Evolutionary conservation across 208 protist genomes (phyloP).

Genomic region (Angomonas ambiguus): DNA sequence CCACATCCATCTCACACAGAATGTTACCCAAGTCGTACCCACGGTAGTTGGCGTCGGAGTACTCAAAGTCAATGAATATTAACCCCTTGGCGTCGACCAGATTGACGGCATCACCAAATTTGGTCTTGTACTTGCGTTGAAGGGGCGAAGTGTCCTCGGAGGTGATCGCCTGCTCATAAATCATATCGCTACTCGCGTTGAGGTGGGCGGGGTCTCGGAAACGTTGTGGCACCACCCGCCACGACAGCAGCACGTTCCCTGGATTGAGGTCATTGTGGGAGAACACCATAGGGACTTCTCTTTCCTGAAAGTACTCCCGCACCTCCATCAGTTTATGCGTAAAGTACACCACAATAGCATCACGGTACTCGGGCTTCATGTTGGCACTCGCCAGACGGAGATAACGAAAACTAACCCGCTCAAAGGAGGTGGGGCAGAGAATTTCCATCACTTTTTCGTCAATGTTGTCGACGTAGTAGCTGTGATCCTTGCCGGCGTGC

Average conservation of each 20-base stretch:
- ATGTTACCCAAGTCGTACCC: conserved; percentile 83
- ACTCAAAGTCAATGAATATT: conserved; percentile 86
- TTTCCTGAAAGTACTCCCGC: conserved; percentile 32
- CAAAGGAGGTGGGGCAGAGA: conserved; percentile 69
- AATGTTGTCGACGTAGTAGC: conserved; percentile 35
- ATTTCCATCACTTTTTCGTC: conserved; percentile 66
- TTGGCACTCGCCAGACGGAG: conserved; percentile 54
- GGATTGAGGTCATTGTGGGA: conserved; percentile 87
- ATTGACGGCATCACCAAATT: conserved; percentile 54
- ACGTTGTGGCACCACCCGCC: conserved; percentile 40
- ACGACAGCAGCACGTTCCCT: conserved; percentile 72
- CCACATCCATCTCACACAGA: conserved; percentile 82
- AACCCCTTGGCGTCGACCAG: conserved; percentile 71
- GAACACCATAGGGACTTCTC: conserved; percentile 56
- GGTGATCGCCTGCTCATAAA: conserved; percentile 35
- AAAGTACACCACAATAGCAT: conserved; percentile 38
- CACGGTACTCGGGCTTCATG: conserved; percentile 36
- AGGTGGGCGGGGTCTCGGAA: conserved; percentile 18
- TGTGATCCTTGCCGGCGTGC: conserved; percentile 7
- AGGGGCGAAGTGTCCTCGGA: conserved; percentile 44
- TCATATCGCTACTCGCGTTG: conserved; percentile 30
- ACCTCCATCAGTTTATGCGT: conserved; percentile 47
- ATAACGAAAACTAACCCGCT: conserved; percentile 67
- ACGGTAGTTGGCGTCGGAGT: conserved; percentile 81
- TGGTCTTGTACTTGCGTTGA: conserved; percentile 59